Conservation (phyloP, 257 asterid genomes). For the Phtheirospermum japonicum region DNA sequence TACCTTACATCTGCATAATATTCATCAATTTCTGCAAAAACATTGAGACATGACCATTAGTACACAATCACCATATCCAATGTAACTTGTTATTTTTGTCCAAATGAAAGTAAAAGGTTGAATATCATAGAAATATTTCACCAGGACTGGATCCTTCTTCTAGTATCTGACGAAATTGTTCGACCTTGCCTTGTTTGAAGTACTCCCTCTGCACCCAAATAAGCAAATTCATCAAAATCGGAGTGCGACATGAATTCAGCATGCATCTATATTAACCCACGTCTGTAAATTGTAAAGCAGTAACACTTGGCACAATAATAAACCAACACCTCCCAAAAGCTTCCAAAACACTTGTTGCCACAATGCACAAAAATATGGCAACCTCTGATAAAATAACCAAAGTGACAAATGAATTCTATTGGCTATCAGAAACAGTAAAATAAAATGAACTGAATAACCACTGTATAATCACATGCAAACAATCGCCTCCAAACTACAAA, state of each 20-base stretch:
- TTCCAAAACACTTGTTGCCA: constrained; percentile 13
- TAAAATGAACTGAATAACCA: neutral
- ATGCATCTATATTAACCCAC: constrained; percentile 14
- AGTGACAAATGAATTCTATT: neutral
- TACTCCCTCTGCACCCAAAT: constrained; percentile 82
- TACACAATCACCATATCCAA: constrained; percentile 24
- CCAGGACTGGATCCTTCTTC: constrained; percentile 99
- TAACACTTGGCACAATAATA: constrained; percentile 19
- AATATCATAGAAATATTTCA: constrained; percentile 25
- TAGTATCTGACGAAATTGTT: constrained; percentile 87
- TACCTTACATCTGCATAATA: constrained; percentile 95
- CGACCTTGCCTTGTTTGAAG: constrained; percentile 93
- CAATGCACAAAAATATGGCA: constrained; percentile 14
- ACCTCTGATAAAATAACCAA: constrained; percentile 2
- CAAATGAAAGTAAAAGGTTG: constrained; percentile 16
- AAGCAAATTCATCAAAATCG: constrained; percentile 19
- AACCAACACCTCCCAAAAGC: constrained; percentile 13
- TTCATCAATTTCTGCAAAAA: constrained; percentile 88
- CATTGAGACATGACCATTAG: constrained; percentile 23
- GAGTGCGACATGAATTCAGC: constrained; percentile 10
- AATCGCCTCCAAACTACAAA: neutral
- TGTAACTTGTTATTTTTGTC: constrained; percentile 5
- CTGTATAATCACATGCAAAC: neutral
- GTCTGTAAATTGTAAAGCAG: constrained; percentile 3
- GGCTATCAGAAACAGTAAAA: constrained; percentile 1